phyloP scores from a whole-genome alignment of 192 early-diverging fungal genomes.

The Rhizoclosmatium sp. region DNA sequence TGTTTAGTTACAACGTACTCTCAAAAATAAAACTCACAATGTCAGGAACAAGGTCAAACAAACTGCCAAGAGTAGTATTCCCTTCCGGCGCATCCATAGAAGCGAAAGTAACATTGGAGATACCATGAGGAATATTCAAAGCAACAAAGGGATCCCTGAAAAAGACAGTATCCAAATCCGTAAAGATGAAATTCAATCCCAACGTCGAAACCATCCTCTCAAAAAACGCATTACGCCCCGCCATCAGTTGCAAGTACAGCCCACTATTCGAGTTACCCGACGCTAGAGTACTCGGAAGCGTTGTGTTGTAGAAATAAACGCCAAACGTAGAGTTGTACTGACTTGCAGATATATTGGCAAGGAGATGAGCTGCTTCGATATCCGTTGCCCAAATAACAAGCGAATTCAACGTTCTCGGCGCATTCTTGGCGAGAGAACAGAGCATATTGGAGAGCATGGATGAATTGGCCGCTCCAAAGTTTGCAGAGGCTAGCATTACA shows the following conservation, averaged over 20 bases:
- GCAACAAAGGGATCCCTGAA: constrained; percentile 14
- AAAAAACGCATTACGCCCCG: constrained; percentile 18
- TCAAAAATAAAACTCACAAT: background rate
- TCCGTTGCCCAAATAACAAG: constrained; percentile 32
- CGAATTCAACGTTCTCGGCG: constrained; percentile 2
- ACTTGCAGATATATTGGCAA: background rate
- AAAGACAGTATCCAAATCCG: constrained; percentile 23
- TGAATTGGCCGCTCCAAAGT: background rate
- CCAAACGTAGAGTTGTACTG: too few relatives aligned
- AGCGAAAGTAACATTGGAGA: background rate
- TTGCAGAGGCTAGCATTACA: background rate
- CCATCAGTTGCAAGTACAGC: background rate
- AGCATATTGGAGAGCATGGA: constrained; percentile 9
- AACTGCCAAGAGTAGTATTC: background rate
- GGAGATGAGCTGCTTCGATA: background rate
- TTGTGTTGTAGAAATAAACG: too few relatives aligned
- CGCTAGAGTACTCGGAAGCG: too few relatives aligned
- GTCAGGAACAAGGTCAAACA: too few relatives aligned
- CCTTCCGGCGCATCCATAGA: too few relatives aligned
- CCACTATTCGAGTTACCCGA: too few relatives aligned
- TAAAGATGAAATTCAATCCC: constrained; percentile 17
- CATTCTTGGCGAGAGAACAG: constrained; percentile 24
- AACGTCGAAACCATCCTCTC: background rate
- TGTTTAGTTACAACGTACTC: too few relatives aligned
- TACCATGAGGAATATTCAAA: constrained; percentile 16